These are phyloP conservation scores for Zangia roseola DNA, from an alignment of 768 basidiomycete genomes.

Conservation along the genomic window DNA sequence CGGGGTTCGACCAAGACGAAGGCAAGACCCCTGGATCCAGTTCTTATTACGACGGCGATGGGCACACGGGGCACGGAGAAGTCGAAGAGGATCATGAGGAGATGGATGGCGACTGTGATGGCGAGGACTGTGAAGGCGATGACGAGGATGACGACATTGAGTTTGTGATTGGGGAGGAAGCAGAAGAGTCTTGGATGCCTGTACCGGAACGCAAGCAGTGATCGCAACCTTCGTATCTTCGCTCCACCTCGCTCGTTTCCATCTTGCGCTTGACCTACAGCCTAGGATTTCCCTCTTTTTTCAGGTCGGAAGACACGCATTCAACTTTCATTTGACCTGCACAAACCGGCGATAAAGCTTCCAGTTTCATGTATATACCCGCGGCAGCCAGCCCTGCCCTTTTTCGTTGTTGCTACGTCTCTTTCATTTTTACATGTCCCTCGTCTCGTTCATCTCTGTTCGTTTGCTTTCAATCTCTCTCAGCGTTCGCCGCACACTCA, in stretches of 20 bases:
- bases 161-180: constrained; percentile 60
- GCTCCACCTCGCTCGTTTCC: background rate
- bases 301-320: constrained; percentile 11
- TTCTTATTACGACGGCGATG: background rate
- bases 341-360: constrained; percentile 3
- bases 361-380: constrained; percentile 20
- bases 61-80: constrained; percentile 6
- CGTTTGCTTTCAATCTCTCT: constrained; percentile 10
- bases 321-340: constrained; percentile 12
- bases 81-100: constrained; percentile 23
- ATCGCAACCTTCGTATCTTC: background rate
- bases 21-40: background rate
- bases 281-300: constrained; percentile 6
- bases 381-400: background rate
- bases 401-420: background rate
- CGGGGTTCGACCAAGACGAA: background rate
- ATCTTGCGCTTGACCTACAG: constrained; percentile 2
- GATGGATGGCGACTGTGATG: constrained; percentile 29
- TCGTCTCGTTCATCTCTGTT: background rate
- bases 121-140: constrained; percentile 39
- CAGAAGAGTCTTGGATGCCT: constrained; percentile 38
- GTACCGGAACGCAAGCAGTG: constrained; percentile 31
- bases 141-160: constrained; percentile 77
- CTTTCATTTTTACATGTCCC: background rate
- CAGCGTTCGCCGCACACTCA: constrained; percentile 2